Evolutionary conservation across 208 protist species (phyloP), one percentile per base, ranked within the genome.

Genomic region (Plasmodiophora brassicae): DNA sequence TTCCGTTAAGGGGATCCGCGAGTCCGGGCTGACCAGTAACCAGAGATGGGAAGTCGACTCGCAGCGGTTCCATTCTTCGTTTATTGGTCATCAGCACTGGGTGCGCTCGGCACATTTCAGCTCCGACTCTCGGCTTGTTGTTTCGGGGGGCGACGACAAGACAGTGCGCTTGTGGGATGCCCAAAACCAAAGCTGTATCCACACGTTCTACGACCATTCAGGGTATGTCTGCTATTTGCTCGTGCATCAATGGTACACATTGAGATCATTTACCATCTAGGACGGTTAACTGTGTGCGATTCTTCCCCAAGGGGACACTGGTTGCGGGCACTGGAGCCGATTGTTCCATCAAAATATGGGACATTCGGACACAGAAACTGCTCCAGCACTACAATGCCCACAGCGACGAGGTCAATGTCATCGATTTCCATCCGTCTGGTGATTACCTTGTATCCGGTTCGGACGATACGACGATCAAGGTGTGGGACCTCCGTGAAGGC

Each of bases 351-450:
- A 94, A 95, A 84, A 35, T 96, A 25, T 95, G 93, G 93, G 94
- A 95, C 53, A 85, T 94, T 10, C 86, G 94, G 20, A 94, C 92
- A 35, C 85, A 91, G 20, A 46, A 85, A 71, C 92, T 95, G 78
- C 87, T 95, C 1, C 94, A 96, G 91, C 93, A 95, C 89, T 96
- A 96, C 90, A 39, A 50, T 25, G 93, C 91, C 20, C 93, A 95
- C 86, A 46, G 0, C n/a, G 87, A 89, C 41, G 46, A 45, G 1
- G 91, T 94, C n/a, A 94, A 92, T 88, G 35, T 22, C 14, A 85
- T 95, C 39, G 14, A 46, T 36, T 95, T 95, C 88, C 93, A 95
- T 89, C 90, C 92, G 0, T 89, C 71, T 0, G 94, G 94, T 0
- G 54, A 93, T 54, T 94, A 92, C 71, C 85, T 95, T 8, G 38